These are phyloP conservation scores for Candida pseudoglaebosa DNA, from an alignment of 805 yeast genomes.

Conservation along the genomic window DNA sequence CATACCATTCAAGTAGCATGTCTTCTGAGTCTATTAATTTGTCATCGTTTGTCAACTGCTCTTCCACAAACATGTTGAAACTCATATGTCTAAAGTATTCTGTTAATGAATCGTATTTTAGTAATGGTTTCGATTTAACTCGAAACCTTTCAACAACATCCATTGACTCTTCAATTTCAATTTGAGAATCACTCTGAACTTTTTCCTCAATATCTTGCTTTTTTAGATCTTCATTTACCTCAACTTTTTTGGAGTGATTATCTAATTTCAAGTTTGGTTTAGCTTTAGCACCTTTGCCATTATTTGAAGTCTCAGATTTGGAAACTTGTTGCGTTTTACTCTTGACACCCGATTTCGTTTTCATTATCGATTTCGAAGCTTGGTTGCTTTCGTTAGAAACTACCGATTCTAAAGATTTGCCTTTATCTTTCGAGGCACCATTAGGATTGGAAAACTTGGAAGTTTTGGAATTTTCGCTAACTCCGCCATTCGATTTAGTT, in stretches of 20 bases:
- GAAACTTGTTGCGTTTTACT: not conserved
- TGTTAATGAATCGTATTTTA: slow-evolving; percentile 43
- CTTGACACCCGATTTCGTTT: not conserved
- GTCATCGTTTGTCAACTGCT: slow-evolving; percentile 33
- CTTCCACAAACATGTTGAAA: slow-evolving; percentile 60
- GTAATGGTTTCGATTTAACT: not conserved
- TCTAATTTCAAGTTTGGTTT: slow-evolving; percentile 1
- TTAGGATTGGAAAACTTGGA: not conserved
- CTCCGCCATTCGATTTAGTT: not conserved
- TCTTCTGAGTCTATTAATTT: slow-evolving; percentile 35
- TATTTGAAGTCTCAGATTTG: too few species aligned
- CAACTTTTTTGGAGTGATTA: not conserved
- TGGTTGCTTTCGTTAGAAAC: not conserved
- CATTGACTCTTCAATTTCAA: not conserved
- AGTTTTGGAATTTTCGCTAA: not conserved
- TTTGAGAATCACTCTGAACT: not conserved
- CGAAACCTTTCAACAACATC: not conserved
- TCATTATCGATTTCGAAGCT: not conserved
- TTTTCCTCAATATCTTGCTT: slow-evolving; percentile 6
- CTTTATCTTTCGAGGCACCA: not conserved
- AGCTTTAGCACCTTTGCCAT: not conserved
- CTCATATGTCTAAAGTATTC: slow-evolving; percentile 58
- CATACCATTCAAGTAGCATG: slow-evolving; percentile 50
- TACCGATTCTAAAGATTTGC: slow-evolving; percentile 1
- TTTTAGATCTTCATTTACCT: not conserved